Conservation (phyloP, 257 asterid genomes). For the Nicotiana attenuata region DNA sequence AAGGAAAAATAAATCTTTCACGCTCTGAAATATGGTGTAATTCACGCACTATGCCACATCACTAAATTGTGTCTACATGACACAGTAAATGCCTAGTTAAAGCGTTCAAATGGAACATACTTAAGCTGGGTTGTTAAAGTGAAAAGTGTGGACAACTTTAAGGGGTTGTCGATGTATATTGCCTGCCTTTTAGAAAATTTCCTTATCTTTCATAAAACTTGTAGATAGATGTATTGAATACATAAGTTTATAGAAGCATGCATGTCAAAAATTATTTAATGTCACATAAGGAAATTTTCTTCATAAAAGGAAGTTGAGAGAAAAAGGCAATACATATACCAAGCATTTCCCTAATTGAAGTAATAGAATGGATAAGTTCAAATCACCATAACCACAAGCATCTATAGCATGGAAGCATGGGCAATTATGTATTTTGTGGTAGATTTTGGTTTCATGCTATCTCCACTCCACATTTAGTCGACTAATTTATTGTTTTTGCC, state of each 20-base stretch:
- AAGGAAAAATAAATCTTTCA: no score
- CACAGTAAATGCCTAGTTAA: no score
- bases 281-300: neutral
- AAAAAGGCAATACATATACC: neutral
- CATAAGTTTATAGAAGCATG: neutral
- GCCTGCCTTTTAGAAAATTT: no score
- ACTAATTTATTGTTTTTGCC: neutral
- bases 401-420: neutral
- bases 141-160: no score
- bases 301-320: neutral
- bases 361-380: neutral
- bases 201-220: neutral
- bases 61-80: no score
- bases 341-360: neutral
- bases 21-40: no score
- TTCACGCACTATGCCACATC: no score
- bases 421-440: neutral
- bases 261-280: neutral
- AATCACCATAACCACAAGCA: neutral
- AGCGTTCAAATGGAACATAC: no score
- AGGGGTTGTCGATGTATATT: no score
- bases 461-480: neutral
- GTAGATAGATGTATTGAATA: neutral
- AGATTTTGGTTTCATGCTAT: neutral
- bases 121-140: no score